Evolutionary conservation across 2,329 filamentous ascomycete genomes (phyloP).

Genomic region (Claviceps sp.): DNA sequence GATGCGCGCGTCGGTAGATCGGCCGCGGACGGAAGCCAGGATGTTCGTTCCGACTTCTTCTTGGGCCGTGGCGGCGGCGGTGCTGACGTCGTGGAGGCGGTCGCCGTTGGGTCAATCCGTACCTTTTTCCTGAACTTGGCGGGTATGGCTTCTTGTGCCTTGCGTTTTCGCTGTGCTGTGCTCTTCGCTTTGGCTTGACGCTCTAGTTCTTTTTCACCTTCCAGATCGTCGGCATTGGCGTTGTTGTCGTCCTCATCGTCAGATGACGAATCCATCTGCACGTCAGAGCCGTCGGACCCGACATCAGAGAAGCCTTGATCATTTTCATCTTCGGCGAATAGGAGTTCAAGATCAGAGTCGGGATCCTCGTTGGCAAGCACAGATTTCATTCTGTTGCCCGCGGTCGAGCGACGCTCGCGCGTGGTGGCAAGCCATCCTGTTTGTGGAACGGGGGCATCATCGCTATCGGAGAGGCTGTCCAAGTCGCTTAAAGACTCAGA

Average conservation of each 20-base stretch:
- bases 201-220: conserved; percentile 79
- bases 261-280: conserved; percentile 74
- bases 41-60: conserved; percentile 46
- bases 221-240: conserved; percentile 50
- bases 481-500: conserved; percentile 13
- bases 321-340: conserved; percentile 63
- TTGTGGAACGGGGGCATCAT: conserved; percentile 21
- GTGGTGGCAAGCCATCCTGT: conserved; percentile 61
- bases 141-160: conserved; percentile 61
- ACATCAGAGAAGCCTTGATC: conserved; percentile 58
- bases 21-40: conserved; percentile 41
- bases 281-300: conserved; percentile 56
- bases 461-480: conserved; percentile 22
- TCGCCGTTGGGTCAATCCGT: conserved; percentile 47
- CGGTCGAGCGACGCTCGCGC: conserved; percentile 64
- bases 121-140: conserved; percentile 62
- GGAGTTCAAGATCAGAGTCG: conserved; percentile 53
- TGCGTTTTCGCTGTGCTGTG: conserved; percentile 61
- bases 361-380: conserved; percentile 64
- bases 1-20: conserved; percentile 47
- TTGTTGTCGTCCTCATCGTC: conserved; percentile 65
- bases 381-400: conserved; percentile 70
- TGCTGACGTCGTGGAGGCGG: conserved; percentile 22
- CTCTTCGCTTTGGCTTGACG: conserved; percentile 58
- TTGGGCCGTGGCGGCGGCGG: conserved; percentile 37